phyloP scores from a whole-genome alignment of 495 filamentous ascomycete species.

The Penicillium malachiteum region DNA sequence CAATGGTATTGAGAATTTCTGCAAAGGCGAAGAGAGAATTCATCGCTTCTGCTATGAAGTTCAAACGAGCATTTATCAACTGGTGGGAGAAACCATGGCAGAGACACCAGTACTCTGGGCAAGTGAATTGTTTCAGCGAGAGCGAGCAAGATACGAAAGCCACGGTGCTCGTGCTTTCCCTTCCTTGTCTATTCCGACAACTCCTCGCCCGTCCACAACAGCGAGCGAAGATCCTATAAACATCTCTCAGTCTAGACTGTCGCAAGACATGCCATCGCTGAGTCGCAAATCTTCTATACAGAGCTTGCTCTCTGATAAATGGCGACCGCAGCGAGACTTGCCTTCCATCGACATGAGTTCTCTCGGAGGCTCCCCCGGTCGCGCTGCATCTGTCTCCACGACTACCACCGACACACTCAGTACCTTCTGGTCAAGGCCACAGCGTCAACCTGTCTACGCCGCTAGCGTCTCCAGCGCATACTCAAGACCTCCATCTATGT shows the following conservation, averaged over 20 bases:
- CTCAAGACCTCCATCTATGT: slow-evolving; percentile 46
- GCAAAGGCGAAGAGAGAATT: slow-evolving; percentile 91
- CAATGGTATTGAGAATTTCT: slow-evolving; percentile 87
- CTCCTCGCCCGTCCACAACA: slow-evolving; percentile 49
- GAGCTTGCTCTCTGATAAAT: slow-evolving; percentile 67
- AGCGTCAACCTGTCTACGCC: slow-evolving; percentile 60
- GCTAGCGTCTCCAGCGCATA: slow-evolving; percentile 57
- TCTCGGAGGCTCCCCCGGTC: slow-evolving; percentile 58
- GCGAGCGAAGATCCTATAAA: slow-evolving; percentile 50
- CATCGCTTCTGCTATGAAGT: slow-evolving; percentile 93
- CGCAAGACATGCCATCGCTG: slow-evolving; percentile 37
- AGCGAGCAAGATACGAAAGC: slow-evolving; percentile 74
- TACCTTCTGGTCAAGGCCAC: slow-evolving; percentile 86
- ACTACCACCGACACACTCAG: slow-evolving; percentile 74
- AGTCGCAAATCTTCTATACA: slow-evolving; percentile 53
- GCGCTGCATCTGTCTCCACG: slow-evolving; percentile 40
- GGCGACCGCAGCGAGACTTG: slow-evolving; percentile 48
- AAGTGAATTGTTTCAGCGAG: slow-evolving; percentile 80
- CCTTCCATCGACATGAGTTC: slow-evolving; percentile 51
- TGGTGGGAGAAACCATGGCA: slow-evolving; percentile 82
- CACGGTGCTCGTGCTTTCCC: slow-evolving; percentile 48
- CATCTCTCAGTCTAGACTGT: slow-evolving; percentile 30
- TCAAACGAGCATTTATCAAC: slow-evolving; percentile 78
- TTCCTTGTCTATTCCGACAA: slow-evolving; percentile 42
- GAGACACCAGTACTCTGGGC: slow-evolving; percentile 92